A percentile compares a stretch with the other conserved stretches of the same genome.
phyloP scores from a whole-genome alignment of 2,329 filamentous ascomycete species.

The Didymella pomorum region DNA sequence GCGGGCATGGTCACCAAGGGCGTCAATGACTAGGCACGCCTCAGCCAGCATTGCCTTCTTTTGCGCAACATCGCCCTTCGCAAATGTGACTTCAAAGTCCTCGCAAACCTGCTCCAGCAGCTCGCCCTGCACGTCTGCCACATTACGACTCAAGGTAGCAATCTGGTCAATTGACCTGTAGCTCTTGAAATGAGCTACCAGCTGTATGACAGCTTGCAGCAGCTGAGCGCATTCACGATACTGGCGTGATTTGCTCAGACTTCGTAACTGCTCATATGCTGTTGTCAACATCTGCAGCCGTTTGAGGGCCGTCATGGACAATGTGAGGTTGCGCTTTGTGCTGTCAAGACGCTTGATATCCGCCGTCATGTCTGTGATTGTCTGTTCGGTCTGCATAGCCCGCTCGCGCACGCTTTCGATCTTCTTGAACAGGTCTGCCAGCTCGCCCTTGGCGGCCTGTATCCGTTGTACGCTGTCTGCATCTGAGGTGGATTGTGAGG shows the following conservation, averaged over 20 bases:
- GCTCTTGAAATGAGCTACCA: conserved; percentile 98
- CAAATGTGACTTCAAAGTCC: conserved; percentile 95
- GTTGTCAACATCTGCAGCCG: conserved; percentile 98
- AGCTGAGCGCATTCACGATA: conserved; percentile 95
- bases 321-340: conserved; percentile 93
- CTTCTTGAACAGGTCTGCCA: conserved; percentile 88
- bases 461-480: conserved; percentile 90
- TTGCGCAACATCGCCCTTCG: conserved; percentile 80
- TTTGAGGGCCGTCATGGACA: conserved; percentile 98
- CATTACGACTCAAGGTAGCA: conserved; percentile 87
- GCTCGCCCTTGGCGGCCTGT: conserved; percentile 86
- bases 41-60: conserved; percentile 78
- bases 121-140: conserved; percentile 91
- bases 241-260: conserved; percentile 82
- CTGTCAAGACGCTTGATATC: conserved; percentile 97
- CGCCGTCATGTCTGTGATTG: conserved; percentile 98
- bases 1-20: conserved; percentile 85
- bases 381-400: conserved; percentile 89
- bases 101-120: conserved; percentile 97
- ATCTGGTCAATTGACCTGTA: conserved; percentile 99
- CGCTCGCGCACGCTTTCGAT: conserved; percentile 92
- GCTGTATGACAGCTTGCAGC: conserved; percentile 91
- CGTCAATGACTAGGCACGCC: conserved; percentile 93
- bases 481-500: conserved; percentile 81
- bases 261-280: conserved; percentile 94